phyloP scores from a whole-genome alignment of 192 early-diverging fungal species.

The Rhizophagus clarus region DNA sequence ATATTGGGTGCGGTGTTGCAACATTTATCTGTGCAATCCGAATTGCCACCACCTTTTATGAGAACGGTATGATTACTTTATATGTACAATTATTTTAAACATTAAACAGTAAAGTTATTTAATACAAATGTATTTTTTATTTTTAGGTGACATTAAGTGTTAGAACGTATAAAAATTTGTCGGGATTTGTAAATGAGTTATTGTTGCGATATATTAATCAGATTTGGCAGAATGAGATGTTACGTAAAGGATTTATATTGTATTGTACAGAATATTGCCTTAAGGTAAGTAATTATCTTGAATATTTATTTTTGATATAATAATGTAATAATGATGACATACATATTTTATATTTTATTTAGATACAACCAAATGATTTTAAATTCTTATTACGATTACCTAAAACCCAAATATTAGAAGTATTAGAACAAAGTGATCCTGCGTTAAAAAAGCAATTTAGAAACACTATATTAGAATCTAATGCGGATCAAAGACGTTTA shows the following conservation, averaged over 20 bases:
- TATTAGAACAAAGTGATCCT: conserved; percentile 8
- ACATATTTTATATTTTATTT: not conserved
- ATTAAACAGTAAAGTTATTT: not conserved
- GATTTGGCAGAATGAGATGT: conserved; percentile 17
- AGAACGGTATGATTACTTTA: conserved; percentile 52
- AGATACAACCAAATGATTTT: conserved; percentile 29
- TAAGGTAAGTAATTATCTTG: not conserved
- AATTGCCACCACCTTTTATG: conserved; percentile 76
- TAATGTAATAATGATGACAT: not conserved
- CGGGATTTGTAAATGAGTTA: conserved; percentile 25
- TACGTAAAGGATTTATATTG: conserved; percentile 27
- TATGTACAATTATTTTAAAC: not conserved
- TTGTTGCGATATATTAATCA: not conserved
- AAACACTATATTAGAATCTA: not conserved
- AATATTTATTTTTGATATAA: not conserved
- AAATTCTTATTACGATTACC: conserved; percentile 26
- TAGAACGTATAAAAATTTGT: not conserved
- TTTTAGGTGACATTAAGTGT: conserved; percentile 14
- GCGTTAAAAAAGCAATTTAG: conserved; percentile 3
- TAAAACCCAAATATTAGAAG: conserved; percentile 7
- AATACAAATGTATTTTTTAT: not conserved
- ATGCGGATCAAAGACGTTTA: not conserved
- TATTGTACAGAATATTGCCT: conserved; percentile 19
- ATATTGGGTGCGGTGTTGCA: conserved; percentile 67
- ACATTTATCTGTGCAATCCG: conserved; percentile 66